These are phyloP conservation scores for Blastocladiella emersonii DNA, from an alignment of 371 early-diverging fungal genomes.

Conservation along the genomic window DNA sequence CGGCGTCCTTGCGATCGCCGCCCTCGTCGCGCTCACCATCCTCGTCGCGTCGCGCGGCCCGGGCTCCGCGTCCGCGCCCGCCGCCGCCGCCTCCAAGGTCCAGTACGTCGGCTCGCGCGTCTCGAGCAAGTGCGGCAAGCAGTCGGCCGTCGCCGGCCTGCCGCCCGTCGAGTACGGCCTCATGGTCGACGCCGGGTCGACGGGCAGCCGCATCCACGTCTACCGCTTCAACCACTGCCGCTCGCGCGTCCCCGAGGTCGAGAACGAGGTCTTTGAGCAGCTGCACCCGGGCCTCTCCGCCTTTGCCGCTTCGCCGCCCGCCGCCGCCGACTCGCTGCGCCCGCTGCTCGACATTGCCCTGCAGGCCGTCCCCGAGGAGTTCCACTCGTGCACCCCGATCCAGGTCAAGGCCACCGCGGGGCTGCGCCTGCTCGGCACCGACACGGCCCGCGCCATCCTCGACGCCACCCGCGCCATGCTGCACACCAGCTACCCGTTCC, in stretches of 20 bases:
- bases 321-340: slow-evolving; percentile 70
- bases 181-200: slow-evolving; percentile 93
- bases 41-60: background rate
- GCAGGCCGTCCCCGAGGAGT: slow-evolving; percentile 49
- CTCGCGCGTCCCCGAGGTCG: slow-evolving; percentile 36
- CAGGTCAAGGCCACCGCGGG: slow-evolving; percentile 95
- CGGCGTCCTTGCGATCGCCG: too few relatives aligned
- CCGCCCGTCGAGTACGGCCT: slow-evolving; percentile 26
- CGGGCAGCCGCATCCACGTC: slow-evolving; percentile 93
- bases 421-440: slow-evolving; percentile 57
- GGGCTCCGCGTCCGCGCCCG: background rate
- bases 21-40: too few relatives aligned
- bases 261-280: slow-evolving; percentile 75
- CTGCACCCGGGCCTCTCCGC: slow-evolving; percentile 72
- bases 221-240: slow-evolving; percentile 82
- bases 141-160: background rate
- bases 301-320: slow-evolving; percentile 47
- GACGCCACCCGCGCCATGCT: slow-evolving; percentile 51
- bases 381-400: slow-evolving; percentile 72
- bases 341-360: slow-evolving; percentile 60
- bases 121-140: background rate
- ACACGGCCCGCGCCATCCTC: slow-evolving; percentile 52
- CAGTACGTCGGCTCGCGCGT: background rate
- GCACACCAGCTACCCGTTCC: slow-evolving; percentile 63
- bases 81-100: background rate